Base-by-base conservation (phyloP, 805 yeast species). In the Lipomyces sp. region DNA sequence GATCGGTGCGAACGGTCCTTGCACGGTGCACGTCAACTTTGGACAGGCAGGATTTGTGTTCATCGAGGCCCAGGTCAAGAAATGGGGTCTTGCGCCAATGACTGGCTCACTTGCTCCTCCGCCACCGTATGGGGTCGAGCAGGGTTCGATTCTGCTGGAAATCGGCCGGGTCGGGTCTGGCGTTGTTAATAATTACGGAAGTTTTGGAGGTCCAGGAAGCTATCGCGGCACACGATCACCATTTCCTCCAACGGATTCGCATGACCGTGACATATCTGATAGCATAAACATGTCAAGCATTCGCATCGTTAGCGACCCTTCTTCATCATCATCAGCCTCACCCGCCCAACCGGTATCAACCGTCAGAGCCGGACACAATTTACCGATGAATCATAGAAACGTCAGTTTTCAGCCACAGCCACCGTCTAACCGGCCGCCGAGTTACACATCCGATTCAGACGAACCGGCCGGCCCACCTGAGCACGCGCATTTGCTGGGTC, bases 51-150 rank as follows among this genome's bases (percentile, higher is more conserved):
- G 97, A 1, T 92, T 85, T 78, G 97, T 93, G 1, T 92, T 85
- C 75, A 90, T 93, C 59, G 97, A 93, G 75, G 97, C 91, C 1
- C 92, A 92, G 75, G 97, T 93, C 50, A 92, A 92, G 76, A 92
- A 90, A 76, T 92, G 97, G 97, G 97, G 97, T 4, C 88, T 89
- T 73, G 97, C 96, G n/a, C 94, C 95, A 2, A 82, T 89, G 51
- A 90, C 88, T 71, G 99, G 98, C 1, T 85, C 83, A 59, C 89
- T 92, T 65, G 89, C 96, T 2, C 96, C 98, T 4, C 97, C 98
- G 2, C 99, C 99, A 0, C 88, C 95, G 8, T 94, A 94, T 78
- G 90, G 90, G 59, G 86, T 87, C 64, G 92, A 87, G 73, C 86
- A 85, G 56, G 87, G 87, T 57, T 97, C 93, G 75, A 86, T 92